Percentiles rank a stretch among this genome's conserved stretches.
Evolutionary conservation across 1,139 yeast species (phyloP).

Genomic region (Yamadazyma buinensis): DNA sequence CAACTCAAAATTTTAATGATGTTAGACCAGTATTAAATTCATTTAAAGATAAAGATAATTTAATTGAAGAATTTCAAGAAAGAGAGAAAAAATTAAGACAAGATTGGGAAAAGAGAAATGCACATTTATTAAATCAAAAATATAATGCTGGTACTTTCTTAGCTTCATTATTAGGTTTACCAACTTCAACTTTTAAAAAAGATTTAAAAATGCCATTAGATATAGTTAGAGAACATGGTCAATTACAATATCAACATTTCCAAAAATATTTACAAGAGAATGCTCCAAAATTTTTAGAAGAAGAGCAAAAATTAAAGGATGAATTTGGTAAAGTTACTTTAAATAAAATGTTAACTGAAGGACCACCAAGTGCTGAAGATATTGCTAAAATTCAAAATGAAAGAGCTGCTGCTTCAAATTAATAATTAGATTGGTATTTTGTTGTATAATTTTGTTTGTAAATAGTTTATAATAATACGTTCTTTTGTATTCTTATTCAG

Average conservation of each 20-base stretch:
- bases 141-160: constrained; percentile 51
- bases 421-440: no score
- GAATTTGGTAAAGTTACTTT: constrained; percentile 76
- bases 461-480: no score
- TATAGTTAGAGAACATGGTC: constrained; percentile 88
- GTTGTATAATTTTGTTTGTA: no score
- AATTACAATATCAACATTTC: constrained; percentile 81
- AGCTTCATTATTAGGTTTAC: constrained; percentile 59
- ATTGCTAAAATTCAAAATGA: constrained; percentile 65
- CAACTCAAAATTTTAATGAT: constrained; percentile 86
- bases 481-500: no score
- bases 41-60: constrained; percentile 57
- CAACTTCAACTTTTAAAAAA: constrained; percentile 44
- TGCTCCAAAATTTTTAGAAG: constrained; percentile 81
- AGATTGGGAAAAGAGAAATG: constrained; percentile 63
- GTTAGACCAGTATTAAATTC: constrained; percentile 84
- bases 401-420: no score
- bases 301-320: constrained; percentile 75
- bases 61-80: constrained; percentile 69
- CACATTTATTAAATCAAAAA: constrained; percentile 35
- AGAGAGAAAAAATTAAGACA: constrained; percentile 76
- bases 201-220: constrained; percentile 89
- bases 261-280: constrained; percentile 81
- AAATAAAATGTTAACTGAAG: constrained; percentile 80
- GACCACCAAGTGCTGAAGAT: constrained; percentile 82